These are phyloP conservation scores for Triangularia setosa DNA, from an alignment of 2,329 filamentous ascomycete genomes.

Conservation along the genomic window DNA sequence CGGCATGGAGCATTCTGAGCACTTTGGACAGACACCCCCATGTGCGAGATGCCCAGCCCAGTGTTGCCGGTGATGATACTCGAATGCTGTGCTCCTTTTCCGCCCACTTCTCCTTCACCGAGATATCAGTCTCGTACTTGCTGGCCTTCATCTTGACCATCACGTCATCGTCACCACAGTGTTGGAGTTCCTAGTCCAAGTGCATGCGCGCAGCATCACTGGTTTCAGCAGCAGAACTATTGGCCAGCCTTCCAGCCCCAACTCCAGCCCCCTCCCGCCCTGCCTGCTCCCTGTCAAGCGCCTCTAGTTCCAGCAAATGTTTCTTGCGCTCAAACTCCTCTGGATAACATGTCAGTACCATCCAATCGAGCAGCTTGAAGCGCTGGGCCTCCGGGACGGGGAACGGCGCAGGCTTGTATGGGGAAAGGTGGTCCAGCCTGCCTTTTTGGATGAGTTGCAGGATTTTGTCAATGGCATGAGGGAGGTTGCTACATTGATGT, in stretches of 20 bases:
- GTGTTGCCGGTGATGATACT: no score
- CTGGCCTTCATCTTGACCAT: no score
- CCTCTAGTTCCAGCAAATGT: slow-evolving; percentile 5
- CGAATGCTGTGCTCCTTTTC: no score
- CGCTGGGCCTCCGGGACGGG: slow-evolving; percentile 29
- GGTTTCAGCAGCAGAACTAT: not conserved
- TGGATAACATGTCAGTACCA: slow-evolving; percentile 30
- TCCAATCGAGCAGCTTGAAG: slow-evolving; percentile 34
- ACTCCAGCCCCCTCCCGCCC: not conserved
- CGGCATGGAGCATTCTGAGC: no score
- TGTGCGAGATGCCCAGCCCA: no score
- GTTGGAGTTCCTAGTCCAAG: not conserved
- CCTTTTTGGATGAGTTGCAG: slow-evolving; percentile 21
- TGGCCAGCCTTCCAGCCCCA: not conserved
- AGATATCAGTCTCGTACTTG: not conserved
- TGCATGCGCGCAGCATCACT: not conserved
- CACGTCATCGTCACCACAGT: not conserved
- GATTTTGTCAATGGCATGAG: slow-evolving; percentile 24
- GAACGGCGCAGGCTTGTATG: slow-evolving; percentile 28
- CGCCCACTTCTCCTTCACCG: no score
- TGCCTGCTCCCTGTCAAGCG: not conserved
- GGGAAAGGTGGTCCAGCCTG: slow-evolving; percentile 23
- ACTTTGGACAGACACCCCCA: no score
- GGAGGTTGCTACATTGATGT: slow-evolving; percentile 23
- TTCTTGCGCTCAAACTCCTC: slow-evolving; percentile 22